phyloP scores from a whole-genome alignment of 306 rosid genomes.

The Abrus pulchellus region DNA sequence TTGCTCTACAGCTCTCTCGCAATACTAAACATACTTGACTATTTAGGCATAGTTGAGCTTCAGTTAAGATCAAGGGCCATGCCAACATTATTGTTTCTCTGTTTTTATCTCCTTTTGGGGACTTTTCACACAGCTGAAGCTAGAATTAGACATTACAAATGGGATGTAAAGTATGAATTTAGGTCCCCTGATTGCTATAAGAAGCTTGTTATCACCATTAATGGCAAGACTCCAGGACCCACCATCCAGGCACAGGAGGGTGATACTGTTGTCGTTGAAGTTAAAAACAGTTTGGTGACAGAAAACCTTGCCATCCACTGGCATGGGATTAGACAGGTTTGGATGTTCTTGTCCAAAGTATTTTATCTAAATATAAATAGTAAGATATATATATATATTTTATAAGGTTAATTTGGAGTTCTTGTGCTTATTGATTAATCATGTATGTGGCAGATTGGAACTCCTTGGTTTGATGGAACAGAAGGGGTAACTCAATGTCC shows the following conservation, averaged over 20 bases:
- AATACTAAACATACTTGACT: neutral
- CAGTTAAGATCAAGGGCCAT: conserved; percentile 15
- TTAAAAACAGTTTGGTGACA: conserved; percentile 65
- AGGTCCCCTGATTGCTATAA: conserved; percentile 84
- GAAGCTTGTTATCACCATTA: conserved; percentile 75
- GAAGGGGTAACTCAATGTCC: conserved; percentile 95
- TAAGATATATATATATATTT: neutral
- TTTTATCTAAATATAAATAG: neutral
- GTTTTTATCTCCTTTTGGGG: conserved; percentile 40
- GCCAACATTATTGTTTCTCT: conserved; percentile 48
- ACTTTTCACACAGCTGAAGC: conserved; percentile 56
- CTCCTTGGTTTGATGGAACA: conserved; percentile 97
- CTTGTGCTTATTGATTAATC: neutral
- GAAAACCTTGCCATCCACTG: conserved; percentile 91
- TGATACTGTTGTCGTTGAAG: conserved; percentile 78
- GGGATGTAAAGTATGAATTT: conserved; percentile 77
- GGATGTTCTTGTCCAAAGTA: neutral
- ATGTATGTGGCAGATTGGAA: conserved; percentile 63
- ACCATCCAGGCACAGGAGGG: conserved; percentile 82
- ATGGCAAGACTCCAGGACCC: conserved; percentile 85
- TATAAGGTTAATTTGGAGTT: neutral
- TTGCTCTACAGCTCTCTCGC: neutral
- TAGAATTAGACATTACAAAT: conserved; percentile 63
- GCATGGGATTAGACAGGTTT: conserved; percentile 95
- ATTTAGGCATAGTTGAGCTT: conserved; percentile 41